A percentile compares a stretch with the other conserved stretches of the same genome.
phyloP scores from a whole-genome alignment of 768 basidiomycete genomes.

The Trametes cubensis region DNA sequence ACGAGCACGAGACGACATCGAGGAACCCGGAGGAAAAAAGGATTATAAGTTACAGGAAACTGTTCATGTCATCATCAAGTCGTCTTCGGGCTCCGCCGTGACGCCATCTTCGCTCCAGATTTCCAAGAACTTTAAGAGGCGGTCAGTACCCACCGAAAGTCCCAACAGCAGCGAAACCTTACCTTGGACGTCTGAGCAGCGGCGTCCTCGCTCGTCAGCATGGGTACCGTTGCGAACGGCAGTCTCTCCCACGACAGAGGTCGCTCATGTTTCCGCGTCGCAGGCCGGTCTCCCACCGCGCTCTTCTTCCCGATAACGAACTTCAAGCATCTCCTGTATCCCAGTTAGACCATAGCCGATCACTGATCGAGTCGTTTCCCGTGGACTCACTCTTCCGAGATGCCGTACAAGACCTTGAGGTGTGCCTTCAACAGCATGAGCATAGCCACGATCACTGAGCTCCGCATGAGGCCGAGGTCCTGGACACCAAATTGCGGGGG shows the following conservation, averaged over 20 bases:
- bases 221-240: conserved; percentile 61
- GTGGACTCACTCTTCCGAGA: conserved; percentile 85
- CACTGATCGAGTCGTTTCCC: background rate
- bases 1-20: background rate
- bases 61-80: conserved; percentile 22
- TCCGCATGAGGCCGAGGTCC: conserved; percentile 50
- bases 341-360: background rate
- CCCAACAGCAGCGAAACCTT: conserved; percentile 30
- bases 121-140: conserved; percentile 58
- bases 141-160: conserved; percentile 16
- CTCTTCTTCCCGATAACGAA: conserved; percentile 89
- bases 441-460: conserved; percentile 78
- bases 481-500: conserved; percentile 21
- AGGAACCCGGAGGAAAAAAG: background rate
- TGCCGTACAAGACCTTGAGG: conserved; percentile 77
- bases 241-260: conserved; percentile 75
- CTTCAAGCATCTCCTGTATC: conserved; percentile 83
- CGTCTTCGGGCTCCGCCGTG: conserved; percentile 56
- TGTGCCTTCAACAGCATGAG: conserved; percentile 87
- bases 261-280: conserved; percentile 59
- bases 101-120: conserved; percentile 85
- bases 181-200: conserved; percentile 66
- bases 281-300: conserved; percentile 82
- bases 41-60: conserved; percentile 4
- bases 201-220: conserved; percentile 65